Conservation (phyloP, 176 grass and related monocot species). For the Puya raimondii region DNA sequence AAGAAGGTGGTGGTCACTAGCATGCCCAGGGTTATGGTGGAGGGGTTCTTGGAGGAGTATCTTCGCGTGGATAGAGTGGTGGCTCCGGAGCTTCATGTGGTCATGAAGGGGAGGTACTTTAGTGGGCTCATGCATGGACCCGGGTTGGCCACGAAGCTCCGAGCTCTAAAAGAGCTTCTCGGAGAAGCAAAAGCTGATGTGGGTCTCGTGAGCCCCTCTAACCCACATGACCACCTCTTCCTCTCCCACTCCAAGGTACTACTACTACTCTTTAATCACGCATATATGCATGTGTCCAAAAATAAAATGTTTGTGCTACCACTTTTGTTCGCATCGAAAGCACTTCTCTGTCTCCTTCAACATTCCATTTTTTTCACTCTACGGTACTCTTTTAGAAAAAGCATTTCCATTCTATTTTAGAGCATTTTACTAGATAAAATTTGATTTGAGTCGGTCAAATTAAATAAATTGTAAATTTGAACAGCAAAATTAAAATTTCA, state of each 20-base stretch:
- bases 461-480: too few relatives aligned
- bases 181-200: conserved; percentile 30
- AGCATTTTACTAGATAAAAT: too few relatives aligned
- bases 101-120: conserved; percentile 33
- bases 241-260: conserved; percentile 60
- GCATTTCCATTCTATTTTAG: too few relatives aligned
- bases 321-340: too few relatives aligned
- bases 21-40: conserved; percentile 57
- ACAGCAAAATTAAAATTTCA: too few relatives aligned
- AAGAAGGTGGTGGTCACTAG: conserved; percentile 47
- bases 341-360: too few relatives aligned
- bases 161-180: conserved; percentile 22
- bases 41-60: conserved; percentile 65
- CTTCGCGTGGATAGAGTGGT: conserved; percentile 45
- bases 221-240: conserved; percentile 23
- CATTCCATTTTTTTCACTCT: too few relatives aligned
- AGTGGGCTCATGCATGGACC: conserved; percentile 40
- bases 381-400: too few relatives aligned
- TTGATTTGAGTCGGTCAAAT: too few relatives aligned
- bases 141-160: conserved; percentile 1
- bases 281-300: too few relatives aligned
- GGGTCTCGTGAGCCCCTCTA: conserved; percentile 26
- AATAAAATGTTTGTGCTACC: too few relatives aligned
- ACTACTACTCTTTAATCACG: not conserved
- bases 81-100: conserved; percentile 44